Base-by-base conservation (phyloP, 1,284 basidiomycete genomes). In the Boletus holoroseus region DNA sequence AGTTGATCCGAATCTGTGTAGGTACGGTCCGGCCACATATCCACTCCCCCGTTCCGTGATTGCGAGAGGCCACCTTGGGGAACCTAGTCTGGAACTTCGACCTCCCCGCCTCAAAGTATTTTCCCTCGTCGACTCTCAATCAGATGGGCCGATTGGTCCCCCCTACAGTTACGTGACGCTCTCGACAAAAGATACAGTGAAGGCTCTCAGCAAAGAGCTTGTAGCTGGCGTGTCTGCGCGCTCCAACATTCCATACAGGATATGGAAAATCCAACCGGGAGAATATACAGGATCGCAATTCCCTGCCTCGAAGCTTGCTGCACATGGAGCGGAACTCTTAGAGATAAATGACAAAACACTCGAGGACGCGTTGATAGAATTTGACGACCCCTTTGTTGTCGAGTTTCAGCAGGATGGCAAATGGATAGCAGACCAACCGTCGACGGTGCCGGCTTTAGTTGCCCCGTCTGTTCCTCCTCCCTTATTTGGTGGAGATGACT, bases 61-160 rank as follows among this genome's bases (percentile, higher is more conserved):
- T 53, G 69, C 74, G 12, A 75, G 77, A 53, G 88, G 78, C 13
- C 69, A 72, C 44, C 63, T 69, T 34, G 77, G 78, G 57, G 73
- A 77, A 52, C 70, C 75, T 18, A 70, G 73, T n/a, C 72, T 97
- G 53, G 93, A 97, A 68, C 76, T 95, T 44, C 78, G 81, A 49
- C 92, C 93, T 15, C 84, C 85, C 2, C 72, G 74, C 31, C 74
- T 94, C 62, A 78, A 76, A 53, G 77, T 85, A 26, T 78, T 86
- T 62, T 68, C 73, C 28, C 71, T 83, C 27, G 62, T 68, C 28
- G 62, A 66, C 43, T 59, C 57, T 5, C 55, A 56, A 49, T 53
- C 59, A 31, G 61, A 63, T 39, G 57, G 58, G 5, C 56, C 59
- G 20, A 56, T 58, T 50, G 53, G 58, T 32, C 58, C 59, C 31